Base-by-base conservation (phyloP, 768 basidiomycete genomes). In the Phanerodontia chrysosporium region DNA sequence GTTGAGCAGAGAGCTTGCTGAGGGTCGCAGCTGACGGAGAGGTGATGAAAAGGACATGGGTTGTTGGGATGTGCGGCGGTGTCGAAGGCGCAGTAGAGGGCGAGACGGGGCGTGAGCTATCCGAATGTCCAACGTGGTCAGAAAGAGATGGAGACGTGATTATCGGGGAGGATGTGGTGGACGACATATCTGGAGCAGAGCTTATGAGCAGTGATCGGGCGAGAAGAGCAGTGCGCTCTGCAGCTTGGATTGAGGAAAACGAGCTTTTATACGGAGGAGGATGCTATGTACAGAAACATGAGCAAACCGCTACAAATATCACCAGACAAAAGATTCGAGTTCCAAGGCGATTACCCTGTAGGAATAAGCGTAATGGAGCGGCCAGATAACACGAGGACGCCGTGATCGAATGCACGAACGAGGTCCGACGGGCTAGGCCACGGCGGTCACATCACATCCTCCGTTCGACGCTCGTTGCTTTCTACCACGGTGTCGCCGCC, bases 41-140 rank as follows among this genome's bases (percentile, higher is more conserved):
- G 24, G 65, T 61, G 16, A 62, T 45, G 39, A 69, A 48, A 18
- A 69, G 48, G 58, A 57, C 64, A 57, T 55, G 32, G 2, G 46
- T 60, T 53, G 18, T 44, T 4, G 49, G 51, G 30, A 22, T 49
- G 32, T 24, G 35, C 46, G 8, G 51, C 53, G 18, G 63, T 29
- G 55, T 53, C 9, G 58, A 62, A 2, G 59, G 56, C 16, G 44
- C 36, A 18, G 61, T 62, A 32, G 66, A 66, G 6, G 60, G 61
- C 8, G 62, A 51, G 9, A 62, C 58, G 16, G 27, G 12, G 25
- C 51, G 56, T 10, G 57, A 55, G 22, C 30, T 44, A 35, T 18
- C n/a, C 25, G 56, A 49, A 32, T 30, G 52, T 14, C 24, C 16
- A 44, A 49, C 45, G 55, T 22, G 49, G 46, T 36, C n/a, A 16